phyloP scores from a whole-genome alignment of 2,329 filamentous ascomycete species.

The Bimuria novae-zelandiae region DNA sequence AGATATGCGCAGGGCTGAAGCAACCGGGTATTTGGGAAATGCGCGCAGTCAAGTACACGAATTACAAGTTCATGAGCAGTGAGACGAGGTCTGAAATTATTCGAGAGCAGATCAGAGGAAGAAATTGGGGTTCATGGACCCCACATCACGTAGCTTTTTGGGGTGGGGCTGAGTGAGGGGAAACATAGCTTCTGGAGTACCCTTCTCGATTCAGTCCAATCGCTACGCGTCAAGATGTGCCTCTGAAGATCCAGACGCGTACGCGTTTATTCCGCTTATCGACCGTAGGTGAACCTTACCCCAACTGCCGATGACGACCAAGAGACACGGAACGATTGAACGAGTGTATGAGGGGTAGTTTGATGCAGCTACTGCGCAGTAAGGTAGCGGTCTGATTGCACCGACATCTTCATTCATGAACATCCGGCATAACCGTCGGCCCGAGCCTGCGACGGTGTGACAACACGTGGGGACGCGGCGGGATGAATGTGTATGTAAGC shows the following conservation, averaged over 20 bases:
- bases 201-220: slow-evolving; percentile 19
- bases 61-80: background rate
- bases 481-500: slow-evolving; percentile 25
- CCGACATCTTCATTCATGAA: slow-evolving; percentile 13
- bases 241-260: slow-evolving; percentile 4
- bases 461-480: slow-evolving; percentile 13
- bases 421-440: slow-evolving; percentile 14
- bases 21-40: background rate
- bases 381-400: background rate
- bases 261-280: slow-evolving; percentile 10
- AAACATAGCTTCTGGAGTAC: slow-evolving; percentile 1
- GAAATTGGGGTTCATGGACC: slow-evolving; percentile 9
- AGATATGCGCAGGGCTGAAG: background rate
- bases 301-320: slow-evolving; percentile 32
- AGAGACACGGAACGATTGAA: background rate
- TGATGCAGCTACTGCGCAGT: slow-evolving; percentile 8
- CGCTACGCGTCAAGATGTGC: slow-evolving; percentile 11
- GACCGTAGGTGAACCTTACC: background rate
- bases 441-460: slow-evolving; percentile 9
- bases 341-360: slow-evolving; percentile 26
- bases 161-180: slow-evolving; percentile 9
- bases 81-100: background rate
- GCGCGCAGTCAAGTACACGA: background rate
- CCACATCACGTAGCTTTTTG: slow-evolving; percentile 10
- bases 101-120: background rate